Base-by-base conservation (phyloP, 441 rosid genomes). In the Pelargonium myrrhifolium region DNA sequence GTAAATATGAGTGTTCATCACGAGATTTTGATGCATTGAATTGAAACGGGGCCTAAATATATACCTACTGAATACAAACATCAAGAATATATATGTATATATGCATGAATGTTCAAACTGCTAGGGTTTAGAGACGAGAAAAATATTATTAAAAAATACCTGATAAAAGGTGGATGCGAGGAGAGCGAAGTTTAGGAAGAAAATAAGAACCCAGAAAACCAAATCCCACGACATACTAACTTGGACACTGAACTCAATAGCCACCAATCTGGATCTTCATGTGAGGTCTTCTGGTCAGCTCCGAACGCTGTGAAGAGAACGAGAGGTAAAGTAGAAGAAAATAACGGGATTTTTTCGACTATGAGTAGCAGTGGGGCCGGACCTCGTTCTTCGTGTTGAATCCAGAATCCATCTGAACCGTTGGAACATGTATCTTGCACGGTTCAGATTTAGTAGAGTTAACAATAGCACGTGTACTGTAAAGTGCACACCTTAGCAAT, bases 141-240 rank as follows among this genome's bases (percentile, higher is more conserved):
- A 53, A 53, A 5, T 17, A 49, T 68, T 84, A 2, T 28, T 1
- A 51, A 51, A 51, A 5, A 21, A 49, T 68, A 85, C 93, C 85
- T 86, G 93, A 67, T 80, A 84, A 71, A 83, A 83, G 72, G 77
- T 73, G 66, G 85, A 76, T 24, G 84, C 85, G 71, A 87, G 65
- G 64, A 88, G 86, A 53, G 87, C 86, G 64, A 84, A 66, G 75
- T 77, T 81, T 61, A 77, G 24, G 75, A 82, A 65, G 63, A 82
- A 77, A 66, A 77, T 80, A 72, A 86, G 72, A 66, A 89, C 55
- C 90, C 90, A 86, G 65, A 87, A 76, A 59, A 85, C 37, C 76
- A 87, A 74, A 47, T 77, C 79, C 89, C 85, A 85, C 64, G 75
- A 82, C 89, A 85, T 85, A 64, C 68, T 45, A 31, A 5, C 37